These are phyloP conservation scores for Harringtonia aguacate DNA, from an alignment of 2,329 filamentous ascomycete genomes.

Conservation along the genomic window DNA sequence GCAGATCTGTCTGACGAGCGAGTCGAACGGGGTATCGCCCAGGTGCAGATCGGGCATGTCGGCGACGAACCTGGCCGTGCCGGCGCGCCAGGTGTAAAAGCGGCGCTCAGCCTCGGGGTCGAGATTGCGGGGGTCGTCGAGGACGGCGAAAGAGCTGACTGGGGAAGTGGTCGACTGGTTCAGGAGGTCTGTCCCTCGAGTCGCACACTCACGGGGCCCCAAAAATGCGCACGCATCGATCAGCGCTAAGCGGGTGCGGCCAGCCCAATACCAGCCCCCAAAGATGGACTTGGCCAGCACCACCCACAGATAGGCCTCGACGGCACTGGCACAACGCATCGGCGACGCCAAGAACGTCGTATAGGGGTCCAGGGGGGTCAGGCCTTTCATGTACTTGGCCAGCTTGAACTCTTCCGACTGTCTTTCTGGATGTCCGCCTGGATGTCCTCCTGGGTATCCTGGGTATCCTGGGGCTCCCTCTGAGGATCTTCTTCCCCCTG, in stretches of 20 bases:
- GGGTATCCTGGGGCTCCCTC: too few species aligned
- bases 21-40: slow-evolving; percentile 1
- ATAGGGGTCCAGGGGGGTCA: slow-evolving; percentile 2
- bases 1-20: slow-evolving; percentile 4
- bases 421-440: too few species aligned
- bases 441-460: too few species aligned
- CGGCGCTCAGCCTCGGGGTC: slow-evolving; percentile 6
- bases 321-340: slow-evolving; percentile 2
- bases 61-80: slow-evolving; percentile 3
- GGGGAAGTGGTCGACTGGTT: too few species aligned
- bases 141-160: not conserved
- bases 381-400: slow-evolving; percentile 1
- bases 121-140: not conserved
- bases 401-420: not conserved
- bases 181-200: too few species aligned
- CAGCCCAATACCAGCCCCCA: slow-evolving; percentile 8
- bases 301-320: slow-evolving; percentile 6
- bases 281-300: slow-evolving; percentile 2
- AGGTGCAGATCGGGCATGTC: not conserved
- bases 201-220: not conserved
- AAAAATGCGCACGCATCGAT: slow-evolving; percentile 1
- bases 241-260: not conserved
- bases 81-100: slow-evolving; percentile 8
- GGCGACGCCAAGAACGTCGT: slow-evolving; percentile 3
- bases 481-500: too few species aligned